Percentiles rank a stretch among this genome's conserved stretches.
phyloP scores from a whole-genome alignment of 805 yeast genomes.

The Ogataea populi-albae region DNA sequence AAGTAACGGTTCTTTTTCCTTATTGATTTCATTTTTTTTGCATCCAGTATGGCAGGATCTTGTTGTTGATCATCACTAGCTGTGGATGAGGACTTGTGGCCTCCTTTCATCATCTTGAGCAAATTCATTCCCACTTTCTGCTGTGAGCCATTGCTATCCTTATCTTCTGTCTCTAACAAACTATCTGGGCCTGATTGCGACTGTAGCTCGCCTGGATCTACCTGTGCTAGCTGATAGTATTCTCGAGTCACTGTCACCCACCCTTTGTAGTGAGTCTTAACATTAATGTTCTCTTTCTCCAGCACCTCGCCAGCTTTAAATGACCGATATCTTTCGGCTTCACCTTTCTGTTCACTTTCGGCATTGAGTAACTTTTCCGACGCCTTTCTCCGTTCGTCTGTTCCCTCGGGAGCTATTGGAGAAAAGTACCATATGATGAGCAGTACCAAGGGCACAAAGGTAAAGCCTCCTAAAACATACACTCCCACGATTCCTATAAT shows the following conservation, averaged over 20 bases:
- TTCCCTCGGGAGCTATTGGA: constrained; percentile 31
- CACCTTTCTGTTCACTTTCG: constrained; percentile 20
- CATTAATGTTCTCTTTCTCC: constrained; percentile 57
- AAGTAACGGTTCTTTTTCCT: constrained; percentile 59
- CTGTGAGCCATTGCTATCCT: constrained; percentile 6
- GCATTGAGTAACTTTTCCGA: constrained; percentile 32
- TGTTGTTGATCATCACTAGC: constrained; percentile 12
- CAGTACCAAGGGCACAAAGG: constrained; percentile 64
- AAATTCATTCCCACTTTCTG: constrained; percentile 9
- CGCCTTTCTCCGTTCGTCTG: constrained; percentile 20
- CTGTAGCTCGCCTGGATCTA: constrained; percentile 28
- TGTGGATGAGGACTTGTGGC: constrained; percentile 2
- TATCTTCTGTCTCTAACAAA: constrained; percentile 5
- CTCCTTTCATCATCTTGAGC: constrained; percentile 22
- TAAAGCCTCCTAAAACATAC: constrained; percentile 77
- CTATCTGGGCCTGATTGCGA: constrained; percentile 9
- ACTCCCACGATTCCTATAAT: constrained; percentile 37
- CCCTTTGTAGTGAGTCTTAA: constrained; percentile 62
- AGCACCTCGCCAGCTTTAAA: constrained; percentile 64
- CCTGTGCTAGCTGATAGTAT: constrained; percentile 53
- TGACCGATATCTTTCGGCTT: constrained; percentile 27
- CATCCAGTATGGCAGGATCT: constrained; percentile 32
- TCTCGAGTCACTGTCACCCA: constrained; percentile 86
- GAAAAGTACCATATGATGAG: constrained; percentile 40
- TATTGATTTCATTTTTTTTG: constrained; percentile 36